Percentiles rank a stretch among this genome's conserved stretches.
Evolutionary conservation across 1,284 basidiomycete genomes (phyloP).

Genomic region (Ceratobasidium sp.): DNA sequence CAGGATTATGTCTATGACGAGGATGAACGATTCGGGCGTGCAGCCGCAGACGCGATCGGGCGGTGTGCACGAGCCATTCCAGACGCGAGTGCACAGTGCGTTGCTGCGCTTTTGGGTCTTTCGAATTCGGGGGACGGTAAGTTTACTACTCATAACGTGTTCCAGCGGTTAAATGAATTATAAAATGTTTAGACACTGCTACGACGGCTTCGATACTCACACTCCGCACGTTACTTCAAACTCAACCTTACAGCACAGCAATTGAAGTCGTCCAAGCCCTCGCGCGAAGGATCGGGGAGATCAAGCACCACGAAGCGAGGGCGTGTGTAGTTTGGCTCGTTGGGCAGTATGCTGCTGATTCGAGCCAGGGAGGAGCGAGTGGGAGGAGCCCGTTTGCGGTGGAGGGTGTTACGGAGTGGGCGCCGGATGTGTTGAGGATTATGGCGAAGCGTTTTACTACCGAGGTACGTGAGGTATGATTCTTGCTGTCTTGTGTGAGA

Average conservation of each 20-base stretch:
- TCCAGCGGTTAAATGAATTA: slow-evolving; percentile 29
- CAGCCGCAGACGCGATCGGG: slow-evolving; percentile 83
- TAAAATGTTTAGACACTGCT: slow-evolving; percentile 67
- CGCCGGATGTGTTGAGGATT: slow-evolving; percentile 86
- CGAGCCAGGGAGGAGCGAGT: slow-evolving; percentile 6
- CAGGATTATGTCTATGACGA: slow-evolving; percentile 84
- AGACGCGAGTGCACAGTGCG: slow-evolving; percentile 75
- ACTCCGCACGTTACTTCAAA: slow-evolving; percentile 84
- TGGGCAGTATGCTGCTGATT: slow-evolving; percentile 78
- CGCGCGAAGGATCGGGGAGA: slow-evolving; percentile 79
- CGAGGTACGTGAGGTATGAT: slow-evolving; percentile 78
- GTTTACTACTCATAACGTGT: slow-evolving; percentile 50
- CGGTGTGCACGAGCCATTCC: slow-evolving; percentile 77
- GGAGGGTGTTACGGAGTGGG: slow-evolving; percentile 74
- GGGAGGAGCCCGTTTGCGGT: slow-evolving; percentile 52
- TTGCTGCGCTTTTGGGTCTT: slow-evolving; percentile 81
- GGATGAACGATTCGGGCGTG: slow-evolving; percentile 76
- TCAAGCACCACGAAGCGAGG: slow-evolving; percentile 81
- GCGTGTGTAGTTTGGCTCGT: slow-evolving; percentile 92
- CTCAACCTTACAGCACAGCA: slow-evolving; percentile 61
- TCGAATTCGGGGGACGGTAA: slow-evolving; percentile 74
- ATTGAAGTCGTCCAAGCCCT: slow-evolving; percentile 75
- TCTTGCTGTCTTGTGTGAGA: too few relatives aligned
- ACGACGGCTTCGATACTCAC: slow-evolving; percentile 86
- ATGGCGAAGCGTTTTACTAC: slow-evolving; percentile 76